phyloP scores from a whole-genome alignment of 2,329 filamentous ascomycete genomes.

The Arthrinium phaeospermum region DNA sequence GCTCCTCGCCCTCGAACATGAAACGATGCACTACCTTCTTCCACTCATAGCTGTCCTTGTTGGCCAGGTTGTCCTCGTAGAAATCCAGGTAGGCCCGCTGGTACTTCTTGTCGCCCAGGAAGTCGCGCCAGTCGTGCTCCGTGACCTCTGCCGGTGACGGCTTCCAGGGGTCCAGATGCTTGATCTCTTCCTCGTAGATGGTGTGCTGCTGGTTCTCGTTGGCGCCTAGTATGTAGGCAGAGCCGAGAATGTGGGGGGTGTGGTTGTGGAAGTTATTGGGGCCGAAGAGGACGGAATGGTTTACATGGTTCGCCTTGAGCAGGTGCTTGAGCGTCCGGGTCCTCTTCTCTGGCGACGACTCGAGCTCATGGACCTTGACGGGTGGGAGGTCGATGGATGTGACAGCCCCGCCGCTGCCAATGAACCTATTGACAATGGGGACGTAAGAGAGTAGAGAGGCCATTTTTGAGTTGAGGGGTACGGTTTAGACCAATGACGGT shows the following conservation, averaged over 20 bases:
- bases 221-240: conserved; percentile 85
- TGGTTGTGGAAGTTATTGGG: conserved; percentile 81
- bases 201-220: conserved; percentile 73
- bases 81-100: conserved; percentile 93
- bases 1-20: conserved; percentile 74
- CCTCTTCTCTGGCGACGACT: conserved; percentile 78
- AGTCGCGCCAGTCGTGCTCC: conserved; percentile 85
- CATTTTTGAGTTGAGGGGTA: conserved; percentile 28
- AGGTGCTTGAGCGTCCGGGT: conserved; percentile 88
- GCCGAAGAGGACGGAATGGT: conserved; percentile 83
- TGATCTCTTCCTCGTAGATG: conserved; percentile 79
- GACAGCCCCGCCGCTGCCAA: conserved; percentile 36
- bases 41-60: conserved; percentile 81
- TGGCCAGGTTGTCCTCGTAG: conserved; percentile 88
- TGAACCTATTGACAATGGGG: conserved; percentile 46
- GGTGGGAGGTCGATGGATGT: conserved; percentile 63
- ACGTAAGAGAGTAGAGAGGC: conserved; percentile 50
- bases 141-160: conserved; percentile 86
- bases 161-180: conserved; percentile 77
- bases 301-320: conserved; percentile 88
- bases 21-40: conserved; percentile 77
- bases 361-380: conserved; percentile 78
- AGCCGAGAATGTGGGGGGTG: conserved; percentile 79
- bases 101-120: conserved; percentile 77
- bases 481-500: conserved; percentile 4